Evolutionary conservation across 441 rosid genomes (phyloP), one percentile per base, ranked within the genome.

Genomic region (Adansonia rubrostipa): DNA sequence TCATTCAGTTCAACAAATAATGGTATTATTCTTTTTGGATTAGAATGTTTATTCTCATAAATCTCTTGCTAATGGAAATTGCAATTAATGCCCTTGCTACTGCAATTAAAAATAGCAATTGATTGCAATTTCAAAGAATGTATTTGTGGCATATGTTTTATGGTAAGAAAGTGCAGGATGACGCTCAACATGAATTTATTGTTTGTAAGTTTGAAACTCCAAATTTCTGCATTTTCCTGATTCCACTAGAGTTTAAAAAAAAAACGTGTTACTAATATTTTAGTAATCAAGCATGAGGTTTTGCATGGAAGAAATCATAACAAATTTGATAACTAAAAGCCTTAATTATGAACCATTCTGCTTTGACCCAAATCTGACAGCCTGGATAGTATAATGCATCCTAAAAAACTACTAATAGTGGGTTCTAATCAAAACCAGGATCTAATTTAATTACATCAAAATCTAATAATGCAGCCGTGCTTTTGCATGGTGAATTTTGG

Each of bases 301-400:
- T 24, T 61, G 66, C 66, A 61, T 22, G 1, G 10, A 58, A 22
- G 36, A 60, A 60, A 22, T 9, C 36, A 60, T 60, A 19, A 58
- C 6, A 60, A 20, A 60, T 60, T 7, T 6, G 44, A 3, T 40
- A 40, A 40, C 5, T 40, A 40, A 40, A 40, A 4, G 6, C 5
- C 44, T 40, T 40, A 40, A 40, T 40, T 40, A 4, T 40, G 8
- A 9, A 11, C 14, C 5, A 24, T 33, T 62, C 63, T 28, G 44
- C 67, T 62, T 62, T 28, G 67, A 11, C 40, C 60, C 68, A 28
- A 63, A 14, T 3, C 68, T 33, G 68, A 33, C 68, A 63, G 68
- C 68, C 68, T 63, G 20, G 8, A 3, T 28, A 33, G 9, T 28
- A 40, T 5, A 22, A 61, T 22, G 36, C 63, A 58, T 50, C 54